Evolutionary conservation across 208 protist genomes (phyloP), one percentile per base, ranked within the genome.

Genomic region (Crithidia brevicula): DNA sequence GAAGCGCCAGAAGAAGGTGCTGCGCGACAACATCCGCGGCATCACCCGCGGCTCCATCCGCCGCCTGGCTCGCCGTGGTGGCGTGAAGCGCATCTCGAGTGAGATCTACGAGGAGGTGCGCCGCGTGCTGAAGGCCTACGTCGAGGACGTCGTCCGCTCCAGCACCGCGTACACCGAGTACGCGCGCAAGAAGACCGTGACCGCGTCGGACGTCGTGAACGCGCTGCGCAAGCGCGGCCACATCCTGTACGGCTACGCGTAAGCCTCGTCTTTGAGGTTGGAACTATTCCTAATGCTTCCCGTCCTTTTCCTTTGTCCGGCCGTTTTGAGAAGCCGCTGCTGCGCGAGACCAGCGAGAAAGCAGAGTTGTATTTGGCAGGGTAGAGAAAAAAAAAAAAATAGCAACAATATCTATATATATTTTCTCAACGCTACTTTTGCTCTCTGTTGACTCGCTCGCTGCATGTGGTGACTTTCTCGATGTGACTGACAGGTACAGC

Each of bases 1-100:
- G 79, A 93, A 92, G 81, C 83, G 85, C 72, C 85, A 91, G 75
- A 92, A 92, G 76, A 93, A 93, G 81, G 82, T 90, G 56, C 74
- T 94, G 40, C 86, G 91, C 77, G 91, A 96, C 74, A 91, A 89
- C 79, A 91, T 96, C 53, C 81, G 77, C 65, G 88, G 86, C 76
- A 92, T 94, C 77, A 94, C 86, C 31, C 86, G 85, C 60, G 89
- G 87, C 64, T 88, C 89, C 45, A 94, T 97, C 64, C 85, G 91
- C 80, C 86, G 94, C 80, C 78, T 97, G 47, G 94, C 94, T 51
- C 86, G 94, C 79, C 82, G 94, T 79, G 94, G 94, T 68, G 94
- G 94, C 74, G 91, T 97, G 69, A 96, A 96, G 78, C 87, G 94
- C 74, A 97, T 97, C 81, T 85, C 77, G 38, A 73, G 72, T 51